A percentile compares a stretch with the other conserved stretches of the same genome.
These are phyloP conservation scores for Spergularia marina DNA, from an alignment of 148 eudicot genomes.

Conservation along the genomic window DNA sequence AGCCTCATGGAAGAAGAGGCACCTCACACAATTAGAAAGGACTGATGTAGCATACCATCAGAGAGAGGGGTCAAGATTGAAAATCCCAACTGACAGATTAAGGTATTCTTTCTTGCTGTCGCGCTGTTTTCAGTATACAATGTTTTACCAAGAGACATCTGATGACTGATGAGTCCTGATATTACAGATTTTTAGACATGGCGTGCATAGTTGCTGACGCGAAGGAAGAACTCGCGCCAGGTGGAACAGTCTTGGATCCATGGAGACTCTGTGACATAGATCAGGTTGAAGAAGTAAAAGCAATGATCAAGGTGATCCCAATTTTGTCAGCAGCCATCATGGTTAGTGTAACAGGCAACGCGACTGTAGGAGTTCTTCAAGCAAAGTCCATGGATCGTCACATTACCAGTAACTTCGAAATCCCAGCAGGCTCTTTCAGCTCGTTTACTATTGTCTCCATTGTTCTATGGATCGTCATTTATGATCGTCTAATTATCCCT, in stretches of 20 bases:
- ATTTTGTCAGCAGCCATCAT: conserved; percentile 62
- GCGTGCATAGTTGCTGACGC: conserved; percentile 52
- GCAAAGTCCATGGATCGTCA: conserved; percentile 60
- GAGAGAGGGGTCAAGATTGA: conserved; percentile 32
- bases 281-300: conserved; percentile 62
- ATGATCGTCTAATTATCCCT: conserved; percentile 50
- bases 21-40: conserved; percentile 18
- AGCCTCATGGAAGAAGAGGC: conserved; percentile 43
- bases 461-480: conserved; percentile 48
- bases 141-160: no score
- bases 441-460: conserved; percentile 35
- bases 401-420: conserved; percentile 43
- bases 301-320: conserved; percentile 50
- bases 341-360: conserved; percentile 30
- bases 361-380: conserved; percentile 46
- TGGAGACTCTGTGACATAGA: conserved; percentile 57
- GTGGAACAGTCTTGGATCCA: conserved; percentile 38
- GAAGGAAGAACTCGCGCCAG: conserved; percentile 29
- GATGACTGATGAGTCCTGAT: not conserved
- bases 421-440: conserved; percentile 60
- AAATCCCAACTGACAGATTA: conserved; percentile 41
- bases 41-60: conserved; percentile 22
- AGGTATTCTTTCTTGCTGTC: conserved; percentile 31
- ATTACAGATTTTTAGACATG: conserved; percentile 54
- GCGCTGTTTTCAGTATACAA: not conserved